phyloP scores from a whole-genome alignment of 1,284 basidiomycete species.

The Microbotryum lychnidis-dioicae region DNA sequence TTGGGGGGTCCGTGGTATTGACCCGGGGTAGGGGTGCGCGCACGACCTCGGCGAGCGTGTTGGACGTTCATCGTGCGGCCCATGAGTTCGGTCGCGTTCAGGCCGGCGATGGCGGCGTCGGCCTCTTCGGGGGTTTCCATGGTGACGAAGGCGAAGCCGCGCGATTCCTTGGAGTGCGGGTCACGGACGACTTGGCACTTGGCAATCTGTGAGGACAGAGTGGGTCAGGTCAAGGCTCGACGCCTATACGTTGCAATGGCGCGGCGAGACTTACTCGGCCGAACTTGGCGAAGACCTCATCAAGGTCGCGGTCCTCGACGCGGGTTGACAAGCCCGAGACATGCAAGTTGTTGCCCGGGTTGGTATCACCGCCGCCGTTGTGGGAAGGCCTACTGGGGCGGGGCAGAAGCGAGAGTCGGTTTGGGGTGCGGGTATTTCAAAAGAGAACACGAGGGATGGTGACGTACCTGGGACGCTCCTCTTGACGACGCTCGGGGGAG shows the following conservation, averaged over 20 bases:
- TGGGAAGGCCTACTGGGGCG: background rate
- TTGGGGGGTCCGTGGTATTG: constrained; percentile 88
- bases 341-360: constrained; percentile 95
- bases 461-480: constrained; percentile 11
- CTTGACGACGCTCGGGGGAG: constrained; percentile 21
- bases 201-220: constrained; percentile 39
- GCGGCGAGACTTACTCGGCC: constrained; percentile 61
- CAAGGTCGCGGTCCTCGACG: constrained; percentile 77
- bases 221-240: background rate
- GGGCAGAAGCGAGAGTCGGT: background rate
- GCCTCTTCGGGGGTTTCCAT: constrained; percentile 83
- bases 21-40: constrained; percentile 89
- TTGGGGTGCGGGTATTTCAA: background rate
- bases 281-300: constrained; percentile 76
- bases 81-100: constrained; percentile 74
- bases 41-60: constrained; percentile 87
- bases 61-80: constrained; percentile 80
- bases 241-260: background rate
- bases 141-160: constrained; percentile 96
- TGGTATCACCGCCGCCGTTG: constrained; percentile 38
- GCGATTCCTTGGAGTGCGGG: constrained; percentile 89
- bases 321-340: constrained; percentile 75
- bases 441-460: background rate
- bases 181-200: constrained; percentile 93
- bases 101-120: constrained; percentile 71